Conservation (phyloP, 2,329 filamentous ascomycete genomes). For the Beauveria caledonica region DNA sequence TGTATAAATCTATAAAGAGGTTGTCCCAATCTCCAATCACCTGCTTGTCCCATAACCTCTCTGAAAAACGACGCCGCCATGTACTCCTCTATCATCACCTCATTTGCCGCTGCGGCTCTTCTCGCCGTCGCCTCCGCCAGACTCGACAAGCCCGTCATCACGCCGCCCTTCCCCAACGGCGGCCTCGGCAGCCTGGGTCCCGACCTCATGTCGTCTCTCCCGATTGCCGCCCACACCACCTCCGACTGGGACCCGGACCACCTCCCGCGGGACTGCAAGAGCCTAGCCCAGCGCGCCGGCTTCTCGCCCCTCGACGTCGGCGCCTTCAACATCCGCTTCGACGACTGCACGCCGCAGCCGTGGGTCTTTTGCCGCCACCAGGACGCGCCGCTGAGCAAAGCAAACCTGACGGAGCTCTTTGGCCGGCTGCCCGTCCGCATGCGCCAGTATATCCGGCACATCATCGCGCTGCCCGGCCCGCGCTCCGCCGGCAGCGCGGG, state of each 20-base stretch:
- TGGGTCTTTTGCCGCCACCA: slow-evolving; percentile 26
- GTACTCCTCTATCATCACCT: background rate
- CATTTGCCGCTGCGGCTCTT: background rate
- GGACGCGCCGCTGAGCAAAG: slow-evolving; percentile 16
- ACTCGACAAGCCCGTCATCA: slow-evolving; percentile 11
- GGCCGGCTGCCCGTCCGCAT: slow-evolving; percentile 23
- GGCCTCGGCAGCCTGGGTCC: slow-evolving; percentile 8
- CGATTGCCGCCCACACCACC: slow-evolving; percentile 11
- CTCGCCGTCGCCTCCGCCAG: background rate
- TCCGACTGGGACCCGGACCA: slow-evolving; percentile 17
- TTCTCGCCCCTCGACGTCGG: slow-evolving; percentile 17
- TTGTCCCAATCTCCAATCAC: background rate
- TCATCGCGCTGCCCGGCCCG: slow-evolving; percentile 18
- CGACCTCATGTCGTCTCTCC: slow-evolving; percentile 11
- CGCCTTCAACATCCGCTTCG: slow-evolving; percentile 20
- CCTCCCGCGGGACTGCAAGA: slow-evolving; percentile 18
- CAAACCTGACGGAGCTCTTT: slow-evolving; percentile 21
- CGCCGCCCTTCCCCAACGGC: slow-evolving; percentile 6
- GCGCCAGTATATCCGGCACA: slow-evolving; percentile 19
- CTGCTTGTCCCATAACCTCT: background rate
- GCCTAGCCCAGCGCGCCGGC: slow-evolving; percentile 9
- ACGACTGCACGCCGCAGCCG: slow-evolving; percentile 19
- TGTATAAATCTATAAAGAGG: background rate
- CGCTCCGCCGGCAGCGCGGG: slow-evolving; percentile 13
- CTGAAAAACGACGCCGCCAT: background rate